Percentiles rank a stretch among this genome's conserved stretches.
Conservation (phyloP, 2,329 filamentous ascomycete genomes). For the Microdochium nivale region DNA sequence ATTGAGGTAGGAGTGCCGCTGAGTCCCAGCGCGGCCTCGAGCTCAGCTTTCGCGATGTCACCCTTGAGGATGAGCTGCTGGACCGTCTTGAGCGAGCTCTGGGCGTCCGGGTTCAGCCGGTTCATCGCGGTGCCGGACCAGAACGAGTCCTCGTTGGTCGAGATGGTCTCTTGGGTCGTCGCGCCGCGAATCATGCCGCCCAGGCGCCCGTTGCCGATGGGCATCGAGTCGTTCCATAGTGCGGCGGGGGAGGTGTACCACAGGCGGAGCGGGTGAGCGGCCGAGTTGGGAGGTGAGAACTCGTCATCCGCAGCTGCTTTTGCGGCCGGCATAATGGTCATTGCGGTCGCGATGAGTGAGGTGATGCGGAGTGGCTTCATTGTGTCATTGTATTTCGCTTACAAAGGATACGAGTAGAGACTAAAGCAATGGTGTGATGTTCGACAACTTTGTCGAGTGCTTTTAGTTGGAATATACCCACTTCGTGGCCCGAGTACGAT, state of each 20-base stretch:
- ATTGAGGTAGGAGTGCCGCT: slow-evolving; percentile 26
- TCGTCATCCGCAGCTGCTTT: background rate
- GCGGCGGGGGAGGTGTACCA: background rate
- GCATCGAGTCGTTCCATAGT: slow-evolving; percentile 12
- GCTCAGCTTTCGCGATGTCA: background rate
- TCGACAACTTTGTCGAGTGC: too few relatives aligned
- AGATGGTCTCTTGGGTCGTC: slow-evolving; percentile 22
- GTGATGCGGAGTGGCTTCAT: too few relatives aligned
- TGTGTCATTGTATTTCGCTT: too few relatives aligned
- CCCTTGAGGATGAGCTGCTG: slow-evolving; percentile 26
- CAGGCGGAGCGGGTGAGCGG: background rate
- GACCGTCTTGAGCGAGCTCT: slow-evolving; percentile 23
- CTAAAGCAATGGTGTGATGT: too few relatives aligned
- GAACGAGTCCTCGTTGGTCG: slow-evolving; percentile 37
- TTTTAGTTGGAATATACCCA: too few relatives aligned
- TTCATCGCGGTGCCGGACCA: slow-evolving; percentile 32
- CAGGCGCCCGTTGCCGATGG: slow-evolving; percentile 34
- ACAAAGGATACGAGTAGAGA: too few relatives aligned
- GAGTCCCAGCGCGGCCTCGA: slow-evolving; percentile 24
- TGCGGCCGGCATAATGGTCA: background rate
- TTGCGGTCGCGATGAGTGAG: background rate
- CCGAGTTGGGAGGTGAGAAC: background rate
- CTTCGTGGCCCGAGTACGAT: too few relatives aligned
- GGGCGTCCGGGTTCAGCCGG: slow-evolving; percentile 25
- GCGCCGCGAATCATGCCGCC: slow-evolving; percentile 29